Conservation (phyloP, 805 yeast species). For the Tetrapisispora taiwanensis region DNA sequence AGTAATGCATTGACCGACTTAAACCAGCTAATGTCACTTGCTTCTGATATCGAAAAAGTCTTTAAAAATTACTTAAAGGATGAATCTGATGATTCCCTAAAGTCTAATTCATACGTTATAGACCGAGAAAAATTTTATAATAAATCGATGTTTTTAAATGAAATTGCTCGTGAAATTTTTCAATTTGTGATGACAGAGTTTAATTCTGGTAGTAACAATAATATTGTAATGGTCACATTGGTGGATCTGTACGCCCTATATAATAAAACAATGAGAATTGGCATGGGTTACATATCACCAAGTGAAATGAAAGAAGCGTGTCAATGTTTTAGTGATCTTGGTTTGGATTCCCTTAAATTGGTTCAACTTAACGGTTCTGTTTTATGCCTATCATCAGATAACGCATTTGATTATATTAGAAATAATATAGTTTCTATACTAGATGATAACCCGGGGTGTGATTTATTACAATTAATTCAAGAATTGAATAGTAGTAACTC, state of each 20-base stretch:
- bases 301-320: slow-evolving; percentile 56
- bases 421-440: slow-evolving; percentile 20
- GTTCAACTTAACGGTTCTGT: slow-evolving; percentile 31
- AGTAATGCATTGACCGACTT: slow-evolving; percentile 66
- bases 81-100: slow-evolving; percentile 3
- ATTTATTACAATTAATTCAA: slow-evolving; percentile 20
- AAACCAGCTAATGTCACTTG: slow-evolving; percentile 66
- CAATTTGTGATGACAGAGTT: slow-evolving; percentile 46
- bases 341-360: slow-evolving; percentile 37
- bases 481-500: slow-evolving; percentile 16
- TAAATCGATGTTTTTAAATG: slow-evolving; percentile 42
- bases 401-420: slow-evolving; percentile 26
- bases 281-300: slow-evolving; percentile 60
- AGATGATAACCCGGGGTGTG: slow-evolving; percentile 21
- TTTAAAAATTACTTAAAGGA: slow-evolving; percentile 30
- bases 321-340: slow-evolving; percentile 42
- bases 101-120: slow-evolving; percentile 18
- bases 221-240: slow-evolving; percentile 48
- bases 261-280: slow-evolving; percentile 55
- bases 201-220: slow-evolving; percentile 25
- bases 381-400: slow-evolving; percentile 24
- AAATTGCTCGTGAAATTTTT: slow-evolving; percentile 67
- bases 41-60: slow-evolving; percentile 56
- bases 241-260: slow-evolving; percentile 55
- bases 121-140: slow-evolving; percentile 31